These are phyloP conservation scores for Saksenaea oblongispora DNA, from an alignment of 371 early-diverging fungal species.

Conservation along the genomic window DNA sequence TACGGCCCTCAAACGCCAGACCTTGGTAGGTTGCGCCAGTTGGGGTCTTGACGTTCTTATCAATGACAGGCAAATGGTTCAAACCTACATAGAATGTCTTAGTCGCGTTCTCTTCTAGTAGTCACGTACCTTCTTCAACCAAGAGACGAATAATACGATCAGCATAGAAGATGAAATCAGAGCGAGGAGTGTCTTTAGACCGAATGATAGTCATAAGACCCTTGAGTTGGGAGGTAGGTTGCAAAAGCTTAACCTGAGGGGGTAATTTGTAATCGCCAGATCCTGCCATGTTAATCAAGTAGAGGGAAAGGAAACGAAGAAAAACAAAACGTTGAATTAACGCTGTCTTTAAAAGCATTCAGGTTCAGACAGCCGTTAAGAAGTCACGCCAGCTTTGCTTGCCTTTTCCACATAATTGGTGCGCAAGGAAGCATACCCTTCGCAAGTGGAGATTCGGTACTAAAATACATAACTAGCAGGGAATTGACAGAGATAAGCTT, in stretches of 20 bases:
- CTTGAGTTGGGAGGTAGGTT: constrained; percentile 78
- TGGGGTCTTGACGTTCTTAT: constrained; percentile 77
- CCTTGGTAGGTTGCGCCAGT: constrained; percentile 76
- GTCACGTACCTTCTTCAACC: constrained; percentile 79
- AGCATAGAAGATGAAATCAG: constrained; percentile 92
- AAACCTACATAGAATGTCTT: constrained; percentile 55
- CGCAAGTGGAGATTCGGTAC: too few species aligned
- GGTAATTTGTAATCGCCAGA: constrained; percentile 44
- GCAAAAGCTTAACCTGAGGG: constrained; percentile 68
- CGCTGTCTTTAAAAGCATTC: neutral
- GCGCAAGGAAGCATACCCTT: too few species aligned
- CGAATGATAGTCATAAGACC: constrained; percentile 88
- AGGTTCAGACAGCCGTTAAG: neutral
- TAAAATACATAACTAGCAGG: too few species aligned
- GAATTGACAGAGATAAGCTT: too few species aligned
- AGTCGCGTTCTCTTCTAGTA: neutral
- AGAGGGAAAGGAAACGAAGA: neutral
- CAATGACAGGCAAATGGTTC: constrained; percentile 87
- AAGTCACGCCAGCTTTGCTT: neutral
- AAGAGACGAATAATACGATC: constrained; percentile 91
- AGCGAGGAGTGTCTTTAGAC: constrained; percentile 74
- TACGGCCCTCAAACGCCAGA: constrained; percentile 81
- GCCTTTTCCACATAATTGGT: too few species aligned
- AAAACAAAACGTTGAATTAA: neutral
- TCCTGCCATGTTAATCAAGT: neutral